These are phyloP conservation scores for Tetrahymena malaccensis DNA, from an alignment of 73 alveolate genomes.

Conservation along the genomic window DNA sequence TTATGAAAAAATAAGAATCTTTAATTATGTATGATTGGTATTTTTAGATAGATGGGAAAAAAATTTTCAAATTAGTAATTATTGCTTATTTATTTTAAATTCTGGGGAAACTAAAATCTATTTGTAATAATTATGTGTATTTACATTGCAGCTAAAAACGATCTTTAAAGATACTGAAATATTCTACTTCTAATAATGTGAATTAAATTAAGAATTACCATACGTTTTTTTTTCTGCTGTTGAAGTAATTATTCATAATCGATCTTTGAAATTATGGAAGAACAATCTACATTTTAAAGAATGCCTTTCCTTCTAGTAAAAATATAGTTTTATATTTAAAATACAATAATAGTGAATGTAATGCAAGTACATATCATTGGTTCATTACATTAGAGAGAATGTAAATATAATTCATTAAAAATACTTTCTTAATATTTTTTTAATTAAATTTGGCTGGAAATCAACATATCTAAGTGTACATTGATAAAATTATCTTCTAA, in stretches of 20 bases:
- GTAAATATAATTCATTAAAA: not conserved
- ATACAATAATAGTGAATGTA: too few relatives aligned
- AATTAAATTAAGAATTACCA: not conserved
- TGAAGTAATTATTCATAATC: too few relatives aligned
- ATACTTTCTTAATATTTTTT: too few relatives aligned
- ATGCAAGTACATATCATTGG: not conserved
- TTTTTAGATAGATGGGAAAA: not conserved
- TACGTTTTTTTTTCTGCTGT: not conserved
- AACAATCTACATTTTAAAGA: not conserved
- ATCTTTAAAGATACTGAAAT: too few relatives aligned
- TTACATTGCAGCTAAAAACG: not conserved
- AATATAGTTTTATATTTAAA: not conserved
- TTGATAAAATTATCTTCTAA: not conserved
- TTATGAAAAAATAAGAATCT: not conserved
- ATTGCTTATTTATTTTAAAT: not conserved
- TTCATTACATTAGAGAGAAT: not conserved
- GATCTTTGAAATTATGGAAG: not conserved
- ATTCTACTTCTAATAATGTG: not conserved
- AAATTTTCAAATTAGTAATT: not conserved
- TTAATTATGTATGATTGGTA: not conserved
- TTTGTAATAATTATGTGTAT: not conserved
- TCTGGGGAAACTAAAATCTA: not conserved
- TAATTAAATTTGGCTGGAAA: not conserved
- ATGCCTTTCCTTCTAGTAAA: not conserved
- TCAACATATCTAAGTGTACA: not conserved